These are phyloP conservation scores for Aspergillus coremiiformis DNA, from an alignment of 495 filamentous ascomycete genomes.

Conservation along the genomic window DNA sequence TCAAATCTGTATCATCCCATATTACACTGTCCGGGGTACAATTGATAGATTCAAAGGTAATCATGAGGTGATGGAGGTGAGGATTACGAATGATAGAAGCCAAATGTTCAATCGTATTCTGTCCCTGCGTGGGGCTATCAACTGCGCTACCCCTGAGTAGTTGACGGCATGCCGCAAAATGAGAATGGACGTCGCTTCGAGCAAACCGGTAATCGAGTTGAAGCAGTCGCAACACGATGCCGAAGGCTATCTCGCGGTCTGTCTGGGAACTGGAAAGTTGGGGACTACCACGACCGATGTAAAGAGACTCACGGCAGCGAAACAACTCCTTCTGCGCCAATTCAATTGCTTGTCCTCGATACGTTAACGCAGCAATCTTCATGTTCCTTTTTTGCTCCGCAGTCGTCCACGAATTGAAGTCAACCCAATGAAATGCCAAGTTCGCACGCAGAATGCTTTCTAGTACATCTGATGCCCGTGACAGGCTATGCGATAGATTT, in stretches of 20 bases:
- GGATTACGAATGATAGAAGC: slow-evolving; percentile 6
- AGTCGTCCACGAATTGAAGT: not conserved
- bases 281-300: no score
- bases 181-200: not conserved
- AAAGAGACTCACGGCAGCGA: not conserved
- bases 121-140: not conserved
- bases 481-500: slow-evolving; percentile 2
- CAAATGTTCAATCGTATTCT: not conserved
- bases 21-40: slow-evolving; percentile 4
- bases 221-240: slow-evolving; percentile 5
- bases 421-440: not conserved
- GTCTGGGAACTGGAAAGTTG: not conserved
- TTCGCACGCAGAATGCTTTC: slow-evolving; percentile 1
- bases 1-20: slow-evolving; percentile 4
- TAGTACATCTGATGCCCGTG: not conserved
- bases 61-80: slow-evolving; percentile 2
- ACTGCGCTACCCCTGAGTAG: not conserved
- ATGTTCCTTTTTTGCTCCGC: not conserved
- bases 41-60: slow-evolving; percentile 6
- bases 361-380: slow-evolving; percentile 4
- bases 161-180: slow-evolving; percentile 6
- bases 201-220: slow-evolving; percentile 7
- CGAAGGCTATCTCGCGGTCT: not conserved
- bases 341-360: slow-evolving; percentile 8
- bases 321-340: slow-evolving; percentile 3